Percentiles rank a stretch among this genome's conserved stretches.
Evolutionary conservation across 768 basidiomycete genomes (phyloP).

Genomic region (Harrya chromipes): DNA sequence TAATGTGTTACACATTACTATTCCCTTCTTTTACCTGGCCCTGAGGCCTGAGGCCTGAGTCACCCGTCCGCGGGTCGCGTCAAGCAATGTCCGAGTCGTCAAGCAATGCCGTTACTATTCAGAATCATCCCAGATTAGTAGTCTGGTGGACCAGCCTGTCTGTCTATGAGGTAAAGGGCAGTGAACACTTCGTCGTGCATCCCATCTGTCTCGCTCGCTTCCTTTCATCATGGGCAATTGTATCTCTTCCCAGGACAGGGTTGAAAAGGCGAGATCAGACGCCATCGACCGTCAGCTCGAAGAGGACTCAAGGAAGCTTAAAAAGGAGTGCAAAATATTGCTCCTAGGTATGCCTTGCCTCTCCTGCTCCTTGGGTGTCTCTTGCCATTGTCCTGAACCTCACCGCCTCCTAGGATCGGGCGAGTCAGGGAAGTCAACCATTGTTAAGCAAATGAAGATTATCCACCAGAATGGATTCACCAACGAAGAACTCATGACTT

Average conservation of each 20-base stretch:
- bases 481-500: slow-evolving; percentile 69
- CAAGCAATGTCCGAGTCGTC: no score
- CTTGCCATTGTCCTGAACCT: not conserved
- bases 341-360: slow-evolving; percentile 65
- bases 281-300: slow-evolving; percentile 82
- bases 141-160: no score
- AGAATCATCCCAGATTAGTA: no score
- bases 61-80: no score
- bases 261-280: slow-evolving; percentile 61
- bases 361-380: slow-evolving; percentile 7
- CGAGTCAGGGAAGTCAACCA: slow-evolving; percentile 92
- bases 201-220: not conserved
- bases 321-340: slow-evolving; percentile 90
- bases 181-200: no score
- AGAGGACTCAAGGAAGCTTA: slow-evolving; percentile 78
- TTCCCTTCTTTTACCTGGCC: no score
- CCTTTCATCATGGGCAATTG: slow-evolving; percentile 61
- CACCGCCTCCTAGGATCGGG: slow-evolving; percentile 67
- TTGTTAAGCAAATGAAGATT: slow-evolving; percentile 99
- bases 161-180: no score
- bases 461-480: slow-evolving; percentile 93
- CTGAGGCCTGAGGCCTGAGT: no score
- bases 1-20: no score
- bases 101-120: no score
- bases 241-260: slow-evolving; percentile 52